A percentile compares a stretch with the other conserved stretches of the same genome.
These are phyloP conservation scores for Cicer pinnatifidum DNA, from an alignment of 306 rosid species.

Conservation along the genomic window DNA sequence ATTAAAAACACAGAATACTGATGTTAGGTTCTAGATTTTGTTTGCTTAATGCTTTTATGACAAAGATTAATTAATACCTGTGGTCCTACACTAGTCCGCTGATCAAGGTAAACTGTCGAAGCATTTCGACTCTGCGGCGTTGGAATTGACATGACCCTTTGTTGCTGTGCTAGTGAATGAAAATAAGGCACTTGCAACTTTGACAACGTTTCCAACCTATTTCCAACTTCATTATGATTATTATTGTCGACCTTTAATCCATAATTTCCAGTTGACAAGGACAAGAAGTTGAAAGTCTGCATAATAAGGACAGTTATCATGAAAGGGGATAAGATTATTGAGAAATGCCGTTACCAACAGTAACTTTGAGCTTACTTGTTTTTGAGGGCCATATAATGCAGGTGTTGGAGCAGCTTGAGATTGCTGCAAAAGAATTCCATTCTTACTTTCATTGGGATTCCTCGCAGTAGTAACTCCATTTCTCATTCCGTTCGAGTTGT, in stretches of 20 bases:
- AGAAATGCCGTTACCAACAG: background rate
- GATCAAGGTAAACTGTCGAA: slow-evolving; percentile 56
- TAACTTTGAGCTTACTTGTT: slow-evolving; percentile 58
- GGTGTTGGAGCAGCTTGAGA: slow-evolving; percentile 43
- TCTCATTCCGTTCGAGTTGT: slow-evolving; percentile 39
- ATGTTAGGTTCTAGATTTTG: slow-evolving; percentile 21
- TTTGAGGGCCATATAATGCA: slow-evolving; percentile 48
- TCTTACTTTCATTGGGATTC: slow-evolving; percentile 46
- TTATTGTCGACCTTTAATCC: slow-evolving; percentile 49
- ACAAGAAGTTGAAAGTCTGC: slow-evolving; percentile 71
- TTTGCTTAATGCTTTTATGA: slow-evolving; percentile 17
- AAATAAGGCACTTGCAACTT: slow-evolving; percentile 60
- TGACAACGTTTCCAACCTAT: slow-evolving; percentile 51
- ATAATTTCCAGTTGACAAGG: slow-evolving; percentile 58
- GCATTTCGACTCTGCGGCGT: slow-evolving; percentile 52
- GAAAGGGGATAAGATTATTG: background rate
- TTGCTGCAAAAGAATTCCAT: slow-evolving; percentile 47
- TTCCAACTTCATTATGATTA: slow-evolving; percentile 45
- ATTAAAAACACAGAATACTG: background rate
- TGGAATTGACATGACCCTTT: slow-evolving; percentile 50
- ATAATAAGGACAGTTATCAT: slow-evolving; percentile 42
- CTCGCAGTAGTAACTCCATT: slow-evolving; percentile 44
- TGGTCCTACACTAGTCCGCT: slow-evolving; percentile 50
- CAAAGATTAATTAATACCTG: slow-evolving; percentile 56
- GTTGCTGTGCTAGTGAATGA: slow-evolving; percentile 55